phyloP scores from a whole-genome alignment of 345 rosid genomes.

The Nephelium lappaceum region DNA sequence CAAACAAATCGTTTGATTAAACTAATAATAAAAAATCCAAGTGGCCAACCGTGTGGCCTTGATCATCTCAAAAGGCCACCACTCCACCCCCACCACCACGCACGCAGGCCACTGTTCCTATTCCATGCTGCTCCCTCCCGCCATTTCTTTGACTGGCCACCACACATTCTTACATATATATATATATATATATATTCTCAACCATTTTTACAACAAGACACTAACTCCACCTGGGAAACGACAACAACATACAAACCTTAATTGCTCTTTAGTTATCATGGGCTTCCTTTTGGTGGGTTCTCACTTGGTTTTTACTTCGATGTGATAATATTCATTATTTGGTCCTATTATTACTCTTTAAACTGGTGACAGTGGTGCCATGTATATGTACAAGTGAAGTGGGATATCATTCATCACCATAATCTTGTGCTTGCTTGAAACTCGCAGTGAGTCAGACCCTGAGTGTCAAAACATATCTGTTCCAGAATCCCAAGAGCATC shows the following conservation, averaged over 20 bases:
- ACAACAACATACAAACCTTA: not conserved
- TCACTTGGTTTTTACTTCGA: no score
- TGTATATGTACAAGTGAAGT: not conserved
- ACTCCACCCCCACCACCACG: not conserved
- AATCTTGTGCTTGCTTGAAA: slow-evolving; percentile 4
- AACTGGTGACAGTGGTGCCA: not conserved
- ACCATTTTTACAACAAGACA: not conserved
- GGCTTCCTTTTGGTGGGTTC: no score
- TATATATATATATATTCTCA: slow-evolving; percentile 4
- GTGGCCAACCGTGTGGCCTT: slow-evolving; percentile 63
- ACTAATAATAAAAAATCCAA: slow-evolving; percentile 9
- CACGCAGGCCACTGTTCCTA: slow-evolving; percentile 22
- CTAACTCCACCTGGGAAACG: not conserved
- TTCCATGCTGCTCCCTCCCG: slow-evolving; percentile 5
- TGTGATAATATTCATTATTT: no score
- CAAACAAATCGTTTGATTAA: not conserved
- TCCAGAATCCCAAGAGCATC: slow-evolving; percentile 21
- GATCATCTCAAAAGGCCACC: slow-evolving; percentile 21
- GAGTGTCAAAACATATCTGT: not conserved
- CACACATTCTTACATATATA: no score
- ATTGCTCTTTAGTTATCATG: no score
- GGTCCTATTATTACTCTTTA: no score
- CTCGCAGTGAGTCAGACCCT: not conserved
- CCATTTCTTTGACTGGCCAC: slow-evolving; percentile 26
- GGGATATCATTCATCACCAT: not conserved